Evolutionary conservation across 768 basidiomycete genomes (phyloP).

Genomic region (Pleurotus cornucopiae): DNA sequence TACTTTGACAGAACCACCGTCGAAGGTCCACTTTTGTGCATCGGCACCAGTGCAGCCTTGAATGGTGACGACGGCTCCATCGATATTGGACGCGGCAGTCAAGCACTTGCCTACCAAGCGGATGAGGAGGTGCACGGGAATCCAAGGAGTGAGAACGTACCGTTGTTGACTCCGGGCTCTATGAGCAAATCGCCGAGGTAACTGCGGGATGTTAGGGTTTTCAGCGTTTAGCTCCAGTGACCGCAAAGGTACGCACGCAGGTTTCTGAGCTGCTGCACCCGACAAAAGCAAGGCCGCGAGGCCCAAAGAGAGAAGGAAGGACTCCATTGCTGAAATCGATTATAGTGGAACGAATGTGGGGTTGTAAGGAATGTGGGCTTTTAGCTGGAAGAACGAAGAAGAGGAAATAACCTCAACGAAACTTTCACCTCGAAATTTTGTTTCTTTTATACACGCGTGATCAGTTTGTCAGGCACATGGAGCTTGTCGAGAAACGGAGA

Average conservation of each 20-base stretch:
- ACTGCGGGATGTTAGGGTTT: neutral
- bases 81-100: conserved; percentile 20
- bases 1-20: conserved; percentile 13
- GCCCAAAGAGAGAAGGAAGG: neutral
- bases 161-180: conserved; percentile 6
- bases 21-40: conserved; percentile 19
- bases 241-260: neutral
- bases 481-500: neutral
- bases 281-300: neutral
- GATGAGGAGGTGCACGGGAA: neutral
- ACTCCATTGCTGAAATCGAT: neutral
- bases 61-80: conserved; percentile 22
- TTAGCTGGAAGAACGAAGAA: neutral
- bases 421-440: neutral
- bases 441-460: conserved; percentile 1
- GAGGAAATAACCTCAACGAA: neutral
- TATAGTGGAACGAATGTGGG: neutral
- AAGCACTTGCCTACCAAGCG: conserved; percentile 17
- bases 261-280: neutral
- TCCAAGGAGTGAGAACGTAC: neutral
- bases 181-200: conserved; percentile 7
- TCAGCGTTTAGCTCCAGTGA: neutral
- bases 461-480: conserved; percentile 4
- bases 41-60: conserved; percentile 16
- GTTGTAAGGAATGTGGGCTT: neutral